These are phyloP conservation scores for Apocynum venetum DNA, from an alignment of 257 asterid species.

Conservation along the genomic window DNA sequence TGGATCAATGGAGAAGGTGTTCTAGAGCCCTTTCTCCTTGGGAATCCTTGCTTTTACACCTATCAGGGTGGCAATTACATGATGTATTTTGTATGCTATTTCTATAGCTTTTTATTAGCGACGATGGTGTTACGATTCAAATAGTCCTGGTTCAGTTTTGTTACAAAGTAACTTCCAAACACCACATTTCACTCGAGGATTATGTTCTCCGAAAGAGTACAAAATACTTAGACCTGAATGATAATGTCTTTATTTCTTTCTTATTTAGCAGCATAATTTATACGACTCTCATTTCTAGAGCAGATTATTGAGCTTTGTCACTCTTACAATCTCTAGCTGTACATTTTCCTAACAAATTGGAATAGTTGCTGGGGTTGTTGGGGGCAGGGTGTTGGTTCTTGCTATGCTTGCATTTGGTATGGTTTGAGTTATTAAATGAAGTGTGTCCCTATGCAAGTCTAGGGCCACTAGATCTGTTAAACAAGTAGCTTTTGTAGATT, in stretches of 20 bases:
- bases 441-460: background rate
- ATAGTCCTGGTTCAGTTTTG: background rate
- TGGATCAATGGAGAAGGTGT: background rate
- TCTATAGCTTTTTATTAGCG: background rate
- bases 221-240: background rate
- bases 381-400: too few relatives aligned
- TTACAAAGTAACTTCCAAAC: background rate
- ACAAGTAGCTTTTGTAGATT: background rate
- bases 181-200: background rate
- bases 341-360: background rate
- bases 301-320: background rate
- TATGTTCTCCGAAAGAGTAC: background rate
- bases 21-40: background rate
- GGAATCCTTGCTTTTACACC: background rate
- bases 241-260: background rate
- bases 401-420: background rate
- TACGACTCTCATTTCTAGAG: background rate
- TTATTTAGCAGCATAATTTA: background rate
- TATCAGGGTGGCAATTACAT: background rate
- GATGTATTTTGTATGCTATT: background rate
- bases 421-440: too few relatives aligned
- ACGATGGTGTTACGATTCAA: background rate
- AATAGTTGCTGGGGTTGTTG: background rate
- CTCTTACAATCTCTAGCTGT: background rate
- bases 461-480: background rate